These are phyloP conservation scores for Colletotrichum aenigma DNA, from an alignment of 2,329 filamentous ascomycete genomes.

Conservation along the genomic window DNA sequence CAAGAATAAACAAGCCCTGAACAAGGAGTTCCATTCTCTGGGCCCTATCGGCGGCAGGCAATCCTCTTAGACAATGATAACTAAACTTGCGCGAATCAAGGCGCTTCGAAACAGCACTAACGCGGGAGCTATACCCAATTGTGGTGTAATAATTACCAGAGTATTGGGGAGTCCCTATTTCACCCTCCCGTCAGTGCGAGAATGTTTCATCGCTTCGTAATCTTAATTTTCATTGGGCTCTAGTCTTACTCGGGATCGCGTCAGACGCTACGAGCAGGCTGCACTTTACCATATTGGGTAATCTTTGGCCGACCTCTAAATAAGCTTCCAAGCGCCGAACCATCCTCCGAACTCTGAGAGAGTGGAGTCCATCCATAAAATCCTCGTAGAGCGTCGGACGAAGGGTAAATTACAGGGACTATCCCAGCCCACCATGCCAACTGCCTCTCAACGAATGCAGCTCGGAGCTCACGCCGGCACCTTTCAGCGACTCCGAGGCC, in stretches of 20 bases:
- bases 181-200: neutral
- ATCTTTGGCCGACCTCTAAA: neutral
- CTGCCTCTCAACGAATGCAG: neutral
- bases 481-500: neutral
- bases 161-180: neutral
- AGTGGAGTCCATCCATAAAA: neutral
- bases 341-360: neutral
- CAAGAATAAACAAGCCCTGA: accelerated
- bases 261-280: neutral
- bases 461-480: neutral
- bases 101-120: neutral
- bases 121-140: neutral
- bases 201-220: neutral
- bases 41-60: accelerated
- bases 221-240: neutral
- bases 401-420: neutral
- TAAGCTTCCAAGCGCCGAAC: neutral
- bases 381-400: neutral
- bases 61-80: accelerated
- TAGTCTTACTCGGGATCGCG: neutral
- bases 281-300: neutral
- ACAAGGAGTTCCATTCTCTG: neutral
- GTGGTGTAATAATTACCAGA: neutral
- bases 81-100: neutral
- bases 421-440: neutral